Evolutionary conservation across 1,139 yeast species (phyloP).

Genomic region (Geotrichum candidum): DNA sequence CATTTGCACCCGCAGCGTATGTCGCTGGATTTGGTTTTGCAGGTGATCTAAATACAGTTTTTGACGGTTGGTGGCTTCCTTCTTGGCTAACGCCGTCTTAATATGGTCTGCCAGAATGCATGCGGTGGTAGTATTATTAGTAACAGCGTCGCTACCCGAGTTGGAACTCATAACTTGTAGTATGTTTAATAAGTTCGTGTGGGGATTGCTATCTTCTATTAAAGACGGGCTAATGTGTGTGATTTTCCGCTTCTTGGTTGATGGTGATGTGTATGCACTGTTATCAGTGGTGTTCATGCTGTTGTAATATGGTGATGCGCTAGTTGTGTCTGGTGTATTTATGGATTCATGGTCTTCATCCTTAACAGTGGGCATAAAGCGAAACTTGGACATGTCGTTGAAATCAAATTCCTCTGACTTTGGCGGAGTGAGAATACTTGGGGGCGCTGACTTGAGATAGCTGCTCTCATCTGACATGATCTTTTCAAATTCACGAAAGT

Average conservation of each 20-base stretch:
- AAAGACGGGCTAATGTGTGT: background rate
- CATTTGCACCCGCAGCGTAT: constrained; percentile 13
- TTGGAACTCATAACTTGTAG: constrained; percentile 9
- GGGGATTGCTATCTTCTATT: constrained; percentile 1
- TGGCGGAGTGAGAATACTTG: constrained; percentile 3
- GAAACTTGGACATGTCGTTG: background rate
- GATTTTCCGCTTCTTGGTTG: background rate
- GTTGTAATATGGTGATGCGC: background rate
- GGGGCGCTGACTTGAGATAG: background rate
- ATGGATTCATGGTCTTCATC: background rate
- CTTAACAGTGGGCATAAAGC: background rate
- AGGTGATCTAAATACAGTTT: constrained; percentile 7
- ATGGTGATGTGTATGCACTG: background rate
- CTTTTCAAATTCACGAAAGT: constrained; percentile 11
- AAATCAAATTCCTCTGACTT: constrained; percentile 5
- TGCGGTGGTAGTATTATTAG: background rate
- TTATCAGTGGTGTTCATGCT: background rate
- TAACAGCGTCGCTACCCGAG: background rate
- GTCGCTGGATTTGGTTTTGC: constrained; percentile 14
- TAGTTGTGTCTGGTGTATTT: constrained; percentile 6
- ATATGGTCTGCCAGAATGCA: constrained; percentile 12
- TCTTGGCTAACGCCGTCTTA: constrained; percentile 9
- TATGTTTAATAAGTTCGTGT: constrained; percentile 6
- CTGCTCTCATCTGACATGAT: constrained; percentile 5
- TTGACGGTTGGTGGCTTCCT: constrained; percentile 10